A percentile compares a stretch with the other conserved stretches of the same genome.
These are phyloP conservation scores for Botrytis hyacinthi DNA, from an alignment of 2,329 filamentous ascomycete species.

Conservation along the genomic window DNA sequence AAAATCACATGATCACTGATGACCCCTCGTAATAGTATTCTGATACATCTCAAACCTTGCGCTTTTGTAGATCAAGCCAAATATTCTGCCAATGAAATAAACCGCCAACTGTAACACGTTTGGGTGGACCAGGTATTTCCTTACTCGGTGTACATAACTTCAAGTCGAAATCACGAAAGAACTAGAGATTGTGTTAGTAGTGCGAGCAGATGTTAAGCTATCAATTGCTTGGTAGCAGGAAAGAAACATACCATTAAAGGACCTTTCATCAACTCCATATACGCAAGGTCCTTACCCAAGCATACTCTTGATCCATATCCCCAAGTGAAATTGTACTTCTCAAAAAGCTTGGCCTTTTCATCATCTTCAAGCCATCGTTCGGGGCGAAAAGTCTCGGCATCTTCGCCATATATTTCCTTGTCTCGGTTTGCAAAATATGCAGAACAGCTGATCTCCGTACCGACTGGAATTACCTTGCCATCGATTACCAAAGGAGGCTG, in stretches of 20 bases:
- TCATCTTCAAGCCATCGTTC: slow-evolving; percentile 15
- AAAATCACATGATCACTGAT: not conserved
- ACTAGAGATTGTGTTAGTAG: not conserved
- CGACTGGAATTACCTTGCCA: not conserved
- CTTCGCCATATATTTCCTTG: slow-evolving; percentile 10
- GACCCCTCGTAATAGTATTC: not conserved
- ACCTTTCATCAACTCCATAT: slow-evolving; percentile 14
- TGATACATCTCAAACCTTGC: not conserved
- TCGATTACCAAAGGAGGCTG: slow-evolving; percentile 1
- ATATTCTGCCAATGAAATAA: slow-evolving; percentile 9
- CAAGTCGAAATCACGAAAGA: not conserved
- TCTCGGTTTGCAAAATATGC: slow-evolving; percentile 9
- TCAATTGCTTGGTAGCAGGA: not conserved
- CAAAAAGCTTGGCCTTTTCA: not conserved
- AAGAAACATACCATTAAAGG: slow-evolving; percentile 3
- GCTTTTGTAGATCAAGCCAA: not conserved
- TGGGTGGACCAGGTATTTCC: not conserved
- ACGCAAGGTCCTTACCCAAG: slow-evolving; percentile 15
- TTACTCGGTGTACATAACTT: not conserved
- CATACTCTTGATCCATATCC: slow-evolving; percentile 18
- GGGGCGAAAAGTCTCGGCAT: slow-evolving; percentile 8
- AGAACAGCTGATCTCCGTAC: slow-evolving; percentile 1
- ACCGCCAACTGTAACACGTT: not conserved
- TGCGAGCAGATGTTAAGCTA: not conserved
- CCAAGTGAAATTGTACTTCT: slow-evolving; percentile 16